Evolutionary conservation across 768 basidiomycete species (phyloP), one percentile per base, ranked within the genome.

Genomic region (Collybiopsis confluens): DNA sequence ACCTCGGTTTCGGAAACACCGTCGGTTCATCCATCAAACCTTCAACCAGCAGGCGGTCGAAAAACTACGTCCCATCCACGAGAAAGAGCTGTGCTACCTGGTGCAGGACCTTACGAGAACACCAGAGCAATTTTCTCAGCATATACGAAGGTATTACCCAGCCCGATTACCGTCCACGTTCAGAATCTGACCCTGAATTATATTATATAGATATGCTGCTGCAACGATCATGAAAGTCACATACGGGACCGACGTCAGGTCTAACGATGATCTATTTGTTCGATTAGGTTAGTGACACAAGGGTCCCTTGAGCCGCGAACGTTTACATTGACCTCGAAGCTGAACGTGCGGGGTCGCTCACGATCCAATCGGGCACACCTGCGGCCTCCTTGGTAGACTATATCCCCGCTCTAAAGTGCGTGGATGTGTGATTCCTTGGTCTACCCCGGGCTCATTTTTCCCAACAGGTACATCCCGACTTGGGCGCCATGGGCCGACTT

Each of bases 1-100:
- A 30, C 74, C 72, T n/a, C 70, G 74, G 38, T 78, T 80, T 61
- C 69, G 78, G 55, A 78, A 73, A 63, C 78, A 80, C 61, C 73
- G 77, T 43, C 74, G 77, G 15, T 77, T 76, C 58, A 74, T 79
- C 37, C 75, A 79, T 48, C 70, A 76, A 56, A 65, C 68, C 27
- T 80, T 80, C 61, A 79, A 79, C 61, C 70, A 72, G 44, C 67
- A 68, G 54, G 72, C 73, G 16, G 61, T 71, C n/a, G 46, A 62
- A 51, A 62, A 62, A 49, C 71, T 76, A 57, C 69, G 65, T 23
- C 72, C 74, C 27, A 63, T 79, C 3, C 76, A 78, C 58, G 64
- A 70, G 58, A 70, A 71, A 62, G 75, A 77, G 58, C 65, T 68
- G 7, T 56, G 71, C n/a, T 67, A 65, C 18, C 66, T 78, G 45